A percentile compares a stretch with the other conserved stretches of the same genome.
Conservation (phyloP, 805 yeast species). For the Grigorovia transvaalensis region DNA sequence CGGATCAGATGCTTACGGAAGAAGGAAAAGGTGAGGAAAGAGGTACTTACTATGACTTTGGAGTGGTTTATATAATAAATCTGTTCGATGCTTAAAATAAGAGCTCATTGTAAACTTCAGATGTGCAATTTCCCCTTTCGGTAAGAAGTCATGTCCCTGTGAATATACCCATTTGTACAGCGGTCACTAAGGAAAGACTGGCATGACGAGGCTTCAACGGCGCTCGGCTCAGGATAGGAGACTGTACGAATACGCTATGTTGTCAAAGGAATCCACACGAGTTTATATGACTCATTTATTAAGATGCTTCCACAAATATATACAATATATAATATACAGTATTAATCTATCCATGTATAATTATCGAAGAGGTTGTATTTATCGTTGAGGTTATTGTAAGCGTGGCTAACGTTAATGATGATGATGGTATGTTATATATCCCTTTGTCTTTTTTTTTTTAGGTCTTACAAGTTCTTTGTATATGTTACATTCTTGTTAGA, state of each 20-base stretch:
- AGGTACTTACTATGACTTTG: background rate
- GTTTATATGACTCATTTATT: background rate
- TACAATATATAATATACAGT: background rate
- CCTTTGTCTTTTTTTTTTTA: background rate
- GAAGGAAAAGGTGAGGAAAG: background rate
- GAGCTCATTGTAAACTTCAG: background rate
- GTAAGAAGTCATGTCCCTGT: background rate
- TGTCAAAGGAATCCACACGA: background rate
- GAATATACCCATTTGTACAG: background rate
- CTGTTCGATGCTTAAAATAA: background rate
- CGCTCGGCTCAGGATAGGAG: too few species aligned
- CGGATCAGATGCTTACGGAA: background rate
- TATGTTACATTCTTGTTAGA: background rate
- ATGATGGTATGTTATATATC: background rate
- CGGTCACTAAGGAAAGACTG: too few species aligned
- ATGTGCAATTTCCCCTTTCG: background rate
- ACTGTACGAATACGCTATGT: too few species aligned
- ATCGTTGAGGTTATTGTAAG: background rate
- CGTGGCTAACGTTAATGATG: background rate
- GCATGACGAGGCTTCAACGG: too few species aligned
- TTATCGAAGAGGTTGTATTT: background rate
- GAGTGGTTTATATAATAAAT: background rate
- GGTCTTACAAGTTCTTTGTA: background rate
- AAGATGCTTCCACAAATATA: background rate
- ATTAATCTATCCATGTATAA: background rate